Evolutionary conservation across 257 asterid genomes (phyloP).

Genomic region (Scutellaria barbata): DNA sequence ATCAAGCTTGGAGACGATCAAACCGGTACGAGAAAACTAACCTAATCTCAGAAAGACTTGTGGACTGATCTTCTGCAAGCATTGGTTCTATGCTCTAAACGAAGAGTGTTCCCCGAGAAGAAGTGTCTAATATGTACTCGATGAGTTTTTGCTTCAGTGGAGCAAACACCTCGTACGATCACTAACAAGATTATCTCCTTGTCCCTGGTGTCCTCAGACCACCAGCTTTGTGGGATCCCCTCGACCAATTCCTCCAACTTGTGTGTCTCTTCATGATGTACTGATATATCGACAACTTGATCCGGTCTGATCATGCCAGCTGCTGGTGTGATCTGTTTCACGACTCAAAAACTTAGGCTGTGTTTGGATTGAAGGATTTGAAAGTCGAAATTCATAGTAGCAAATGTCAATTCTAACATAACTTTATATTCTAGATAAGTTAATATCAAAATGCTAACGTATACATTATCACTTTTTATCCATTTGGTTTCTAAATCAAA

Average conservation of each 20-base stretch:
- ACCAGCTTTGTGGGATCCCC: constrained; percentile 76
- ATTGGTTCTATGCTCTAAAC: constrained; percentile 33
- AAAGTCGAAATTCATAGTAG: too few relatives aligned
- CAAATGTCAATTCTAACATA: not conserved
- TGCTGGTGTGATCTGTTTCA: constrained; percentile 75
- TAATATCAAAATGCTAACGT: too few relatives aligned
- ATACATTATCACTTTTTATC: too few relatives aligned
- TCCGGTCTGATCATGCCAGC: constrained; percentile 75
- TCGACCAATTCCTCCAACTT: constrained; percentile 68
- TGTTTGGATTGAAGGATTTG: not conserved
- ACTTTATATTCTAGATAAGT: too few relatives aligned
- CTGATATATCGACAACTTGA: constrained; percentile 59
- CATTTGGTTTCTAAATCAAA: too few relatives aligned
- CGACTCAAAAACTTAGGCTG: not conserved
- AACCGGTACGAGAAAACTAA: too few relatives aligned
- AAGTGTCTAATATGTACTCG: constrained; percentile 54
- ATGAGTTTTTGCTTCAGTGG: constrained; percentile 63
- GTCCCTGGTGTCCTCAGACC: constrained; percentile 85
- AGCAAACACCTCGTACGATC: constrained; percentile 57
- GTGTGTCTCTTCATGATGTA: constrained; percentile 75
- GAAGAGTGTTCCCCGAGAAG: constrained; percentile 48
- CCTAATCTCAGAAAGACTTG: constrained; percentile 1
- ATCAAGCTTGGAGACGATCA: too few relatives aligned
- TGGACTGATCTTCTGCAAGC: constrained; percentile 10
- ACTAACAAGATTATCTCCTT: constrained; percentile 74